Evolutionary conservation across 2,329 filamentous ascomycete genomes (phyloP), one percentile per base, ranked within the genome.

Genomic region (Arthroderma sp.): DNA sequence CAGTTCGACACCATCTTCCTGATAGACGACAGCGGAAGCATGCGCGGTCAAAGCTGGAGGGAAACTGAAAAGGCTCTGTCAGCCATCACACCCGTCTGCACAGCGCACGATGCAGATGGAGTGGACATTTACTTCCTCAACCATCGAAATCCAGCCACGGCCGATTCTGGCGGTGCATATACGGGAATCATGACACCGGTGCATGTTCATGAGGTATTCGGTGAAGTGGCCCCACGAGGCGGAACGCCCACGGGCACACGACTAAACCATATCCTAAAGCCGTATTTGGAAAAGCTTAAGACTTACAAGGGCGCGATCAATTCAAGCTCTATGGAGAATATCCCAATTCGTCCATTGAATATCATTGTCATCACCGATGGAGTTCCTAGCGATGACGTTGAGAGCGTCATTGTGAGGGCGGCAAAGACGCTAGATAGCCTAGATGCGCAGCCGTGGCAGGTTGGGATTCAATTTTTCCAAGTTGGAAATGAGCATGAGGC

Each of bases 391-490:
- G 87, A 95, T 59, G 85, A 94, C 51, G 78, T 83, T 0, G 83
- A 88, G 60, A 71, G 70, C 5, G 71, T 80, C 28, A 78, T 96
- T 40, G 68, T 85, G 36, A 61, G 65, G 3, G 70, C 76, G 1
- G 89, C 87, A 0, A 73, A 72, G 61, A 79, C 77, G 56, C 74
- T 96, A 30, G 61, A 65, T 50, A 63, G 63, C 42, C 61, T 83
- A 5, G 72, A 80, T 6, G 86, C 86, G 0, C 78, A 81, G 3
- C 73, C 80, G 1, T 83, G 83, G 70, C 91, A 96, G 66, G 70
- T 95, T 6, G 89, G 89, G 31, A 78, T 96, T 46, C 89, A 96
- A 61, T 96, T 96, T 68, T 94, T 96, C 70, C 89, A 95, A 64
- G 83, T 96, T 38, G 89, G 91, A 46, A 72, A 75, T 41, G 85